These are phyloP conservation scores for Lactifluus hygrophoroides DNA, from an alignment of 768 basidiomycete genomes.

Conservation along the genomic window DNA sequence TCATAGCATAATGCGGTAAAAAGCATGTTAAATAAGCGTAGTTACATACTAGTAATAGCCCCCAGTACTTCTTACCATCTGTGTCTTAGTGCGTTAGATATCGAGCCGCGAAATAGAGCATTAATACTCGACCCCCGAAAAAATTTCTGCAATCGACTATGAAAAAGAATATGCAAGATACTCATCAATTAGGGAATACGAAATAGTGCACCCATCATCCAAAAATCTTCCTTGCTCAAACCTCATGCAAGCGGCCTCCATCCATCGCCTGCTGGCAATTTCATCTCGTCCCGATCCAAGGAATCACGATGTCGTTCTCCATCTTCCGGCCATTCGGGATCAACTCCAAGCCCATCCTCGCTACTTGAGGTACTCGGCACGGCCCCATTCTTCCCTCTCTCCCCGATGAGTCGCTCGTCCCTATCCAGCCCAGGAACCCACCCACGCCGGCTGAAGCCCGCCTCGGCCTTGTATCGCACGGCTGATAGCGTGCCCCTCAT, in stretches of 20 bases:
- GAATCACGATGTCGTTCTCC: constrained; percentile 8
- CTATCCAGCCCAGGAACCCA: constrained; percentile 38
- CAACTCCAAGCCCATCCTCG: constrained; percentile 18
- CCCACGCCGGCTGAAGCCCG: constrained; percentile 52
- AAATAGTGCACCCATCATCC: background rate
- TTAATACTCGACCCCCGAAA: background rate
- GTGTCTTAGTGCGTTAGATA: background rate
- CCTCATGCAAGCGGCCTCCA: constrained; percentile 35
- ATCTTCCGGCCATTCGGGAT: constrained; percentile 15
- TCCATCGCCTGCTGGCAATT: constrained; percentile 53
- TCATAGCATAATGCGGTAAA: no score
- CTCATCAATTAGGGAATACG: background rate
- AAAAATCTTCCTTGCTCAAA: background rate
- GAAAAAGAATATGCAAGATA: background rate
- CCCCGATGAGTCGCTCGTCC: constrained; percentile 33
- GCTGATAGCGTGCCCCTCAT: constrained; percentile 24
- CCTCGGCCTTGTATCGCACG: constrained; percentile 64
- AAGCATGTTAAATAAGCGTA: no score
- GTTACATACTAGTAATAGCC: no score
- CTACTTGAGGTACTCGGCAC: constrained; percentile 24
- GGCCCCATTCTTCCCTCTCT: constrained; percentile 23
- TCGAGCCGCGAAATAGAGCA: background rate
- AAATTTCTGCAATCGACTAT: background rate
- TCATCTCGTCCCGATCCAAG: constrained; percentile 43
- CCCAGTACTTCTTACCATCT: no score